A percentile compares a stretch with the other conserved stretches of the same genome.
These are phyloP conservation scores for Phytopythium chamaehyphon DNA, from an alignment of 352 stramenopile genomes.

Conservation along the genomic window DNA sequence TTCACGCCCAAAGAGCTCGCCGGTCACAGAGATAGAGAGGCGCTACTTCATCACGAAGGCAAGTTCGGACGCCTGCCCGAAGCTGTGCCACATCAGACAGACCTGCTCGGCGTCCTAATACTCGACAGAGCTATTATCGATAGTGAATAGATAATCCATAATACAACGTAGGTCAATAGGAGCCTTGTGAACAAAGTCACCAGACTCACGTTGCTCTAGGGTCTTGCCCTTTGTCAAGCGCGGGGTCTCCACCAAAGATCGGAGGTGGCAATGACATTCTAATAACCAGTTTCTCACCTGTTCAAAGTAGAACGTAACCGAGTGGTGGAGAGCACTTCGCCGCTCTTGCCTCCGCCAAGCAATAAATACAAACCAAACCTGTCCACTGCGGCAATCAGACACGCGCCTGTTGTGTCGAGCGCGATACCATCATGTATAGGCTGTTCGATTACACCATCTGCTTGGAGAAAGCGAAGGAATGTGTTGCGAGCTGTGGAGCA, in stretches of 20 bases:
- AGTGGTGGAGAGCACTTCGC: background rate
- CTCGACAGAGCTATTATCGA: background rate
- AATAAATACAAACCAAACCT: constrained; percentile 2
- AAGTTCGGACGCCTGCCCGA: constrained; percentile 10
- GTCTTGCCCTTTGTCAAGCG: background rate
- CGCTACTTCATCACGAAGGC: constrained; percentile 10
- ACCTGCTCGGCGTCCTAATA: constrained; percentile 20
- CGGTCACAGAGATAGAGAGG: constrained; percentile 5
- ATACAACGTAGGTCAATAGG: background rate
- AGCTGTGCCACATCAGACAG: constrained; percentile 12
- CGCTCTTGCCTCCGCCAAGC: background rate
- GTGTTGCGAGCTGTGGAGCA: too few species aligned
- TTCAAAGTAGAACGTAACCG: background rate
- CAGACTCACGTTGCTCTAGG: background rate
- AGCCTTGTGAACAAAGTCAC: background rate
- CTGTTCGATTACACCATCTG: background rate
- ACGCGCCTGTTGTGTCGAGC: background rate
- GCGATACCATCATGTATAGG: background rate
- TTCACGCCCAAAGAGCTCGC: constrained; percentile 12
- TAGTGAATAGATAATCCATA: background rate
- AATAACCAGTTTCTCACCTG: background rate
- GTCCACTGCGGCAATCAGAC: background rate
- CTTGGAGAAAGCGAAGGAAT: background rate
- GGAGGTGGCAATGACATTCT: background rate
- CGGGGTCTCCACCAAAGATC: background rate